Base-by-base conservation (phyloP, 495 filamentous ascomycete species). In the Lasiosphaeria hispida region DNA sequence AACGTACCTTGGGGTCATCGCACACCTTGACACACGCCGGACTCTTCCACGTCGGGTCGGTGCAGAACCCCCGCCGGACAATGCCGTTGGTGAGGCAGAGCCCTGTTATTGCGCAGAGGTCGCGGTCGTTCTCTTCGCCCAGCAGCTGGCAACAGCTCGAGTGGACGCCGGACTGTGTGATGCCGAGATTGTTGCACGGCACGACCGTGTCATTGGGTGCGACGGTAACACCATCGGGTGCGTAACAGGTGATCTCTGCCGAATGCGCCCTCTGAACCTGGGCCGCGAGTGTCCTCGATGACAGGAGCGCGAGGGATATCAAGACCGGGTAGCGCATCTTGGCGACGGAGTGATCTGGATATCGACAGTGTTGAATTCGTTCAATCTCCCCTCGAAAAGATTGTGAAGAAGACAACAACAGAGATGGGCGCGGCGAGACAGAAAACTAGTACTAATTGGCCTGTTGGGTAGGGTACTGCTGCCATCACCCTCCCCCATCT, bases 181-280 rank as follows among this genome's bases (percentile, higher is more conserved):
- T 69, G 17, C 66, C 66, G 15, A 65, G 63, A 35, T 63, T 63
- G 38, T 68, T 68, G 45, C 66, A 68, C 5, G 66, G 66, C n/a
- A 63, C 58, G 18, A 63, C 43, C 0, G 50, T 63, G 34, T 58
- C 51, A 49, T 68, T 65, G 5, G 61, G 54, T 9, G 58, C 66
- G 18, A 60, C 33, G n/a, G 55, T 60, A 10, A 40, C 52, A 13
- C 66, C 66, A n/a, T 65, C 60, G 10, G 66, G 66, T 5, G 66
- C 66, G 38, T 49, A 68, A 17, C 51, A 53, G 30, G 33, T 19
- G 3, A 49, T 33, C 23, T 49, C 47, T 18, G 47, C 47, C 23
- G 47, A 10, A 9, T 30, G 23, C 23, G 23, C 23, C 23, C 23
- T 30, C 37, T 49, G 47, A 0, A 49, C 47, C 23, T 49, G 19